Evolutionary conservation across 768 basidiomycete genomes (phyloP).

Genomic region (Russula compacta): DNA sequence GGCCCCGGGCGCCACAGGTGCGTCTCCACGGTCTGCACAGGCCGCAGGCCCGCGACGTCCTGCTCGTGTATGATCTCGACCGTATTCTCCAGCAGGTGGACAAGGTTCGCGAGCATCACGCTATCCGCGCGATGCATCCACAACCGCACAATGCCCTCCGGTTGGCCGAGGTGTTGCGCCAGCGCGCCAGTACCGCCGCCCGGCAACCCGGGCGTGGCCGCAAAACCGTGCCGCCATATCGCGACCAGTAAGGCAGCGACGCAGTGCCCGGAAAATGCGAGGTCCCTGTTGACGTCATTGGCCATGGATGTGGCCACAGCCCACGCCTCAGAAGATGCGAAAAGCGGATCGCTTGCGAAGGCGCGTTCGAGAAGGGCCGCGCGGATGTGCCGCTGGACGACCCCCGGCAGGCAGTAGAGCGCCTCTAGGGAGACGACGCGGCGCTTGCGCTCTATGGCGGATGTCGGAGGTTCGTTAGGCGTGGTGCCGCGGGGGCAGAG

Average conservation of each 20-base stretch:
- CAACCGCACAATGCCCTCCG: not conserved
- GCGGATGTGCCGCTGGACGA: conserved; percentile 1
- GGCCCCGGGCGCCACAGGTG: not conserved
- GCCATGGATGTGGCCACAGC: not conserved
- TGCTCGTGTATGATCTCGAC: not conserved
- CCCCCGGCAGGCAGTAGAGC: conserved; percentile 6
- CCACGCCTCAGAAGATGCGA: conserved; percentile 9
- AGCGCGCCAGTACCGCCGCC: not conserved
- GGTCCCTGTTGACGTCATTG: not conserved
- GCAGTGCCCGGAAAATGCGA: conserved; percentile 7
- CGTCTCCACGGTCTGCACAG: not conserved
- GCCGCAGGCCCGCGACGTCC: not conserved
- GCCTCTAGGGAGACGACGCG: conserved; percentile 4
- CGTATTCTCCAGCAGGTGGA: conserved; percentile 1
- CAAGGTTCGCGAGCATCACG: conserved; percentile 1
- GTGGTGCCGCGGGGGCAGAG: conserved; percentile 1
- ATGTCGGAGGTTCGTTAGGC: not conserved
- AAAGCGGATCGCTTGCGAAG: conserved; percentile 3
- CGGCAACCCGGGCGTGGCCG: not conserved
- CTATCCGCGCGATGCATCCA: not conserved
- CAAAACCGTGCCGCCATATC: not conserved
- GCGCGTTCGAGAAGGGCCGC: not conserved
- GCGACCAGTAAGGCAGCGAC: conserved; percentile 2
- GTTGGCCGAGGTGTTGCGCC: not conserved
- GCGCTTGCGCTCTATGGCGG: not conserved